phyloP scores from a whole-genome alignment of 2,329 filamentous ascomycete species.

The Aspergillus ibericus region DNA sequence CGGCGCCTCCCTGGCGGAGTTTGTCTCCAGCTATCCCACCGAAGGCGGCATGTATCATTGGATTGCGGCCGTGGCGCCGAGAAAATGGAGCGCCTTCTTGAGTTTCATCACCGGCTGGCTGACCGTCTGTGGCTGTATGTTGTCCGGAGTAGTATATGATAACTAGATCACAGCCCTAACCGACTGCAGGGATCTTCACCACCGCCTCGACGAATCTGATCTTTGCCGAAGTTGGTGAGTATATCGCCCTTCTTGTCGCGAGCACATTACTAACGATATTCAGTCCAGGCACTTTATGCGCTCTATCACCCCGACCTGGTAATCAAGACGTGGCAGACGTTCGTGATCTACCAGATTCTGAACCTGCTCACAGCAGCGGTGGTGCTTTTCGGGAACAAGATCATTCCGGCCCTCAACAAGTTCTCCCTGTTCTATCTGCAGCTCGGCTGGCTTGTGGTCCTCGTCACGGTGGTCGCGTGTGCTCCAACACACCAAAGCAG shows the following conservation, averaged over 20 bases:
- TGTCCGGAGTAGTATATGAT: neutral
- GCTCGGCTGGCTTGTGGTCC: conserved; percentile 9
- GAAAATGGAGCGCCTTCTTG: conserved; percentile 5
- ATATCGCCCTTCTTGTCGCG: neutral
- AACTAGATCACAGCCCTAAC: neutral
- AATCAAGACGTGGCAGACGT: conserved; percentile 12
- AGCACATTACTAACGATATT: neutral
- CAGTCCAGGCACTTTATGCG: conserved; percentile 7
- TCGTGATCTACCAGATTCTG: conserved; percentile 10
- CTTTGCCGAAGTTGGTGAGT: conserved; percentile 7
- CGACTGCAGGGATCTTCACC: conserved; percentile 8
- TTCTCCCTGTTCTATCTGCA: conserved; percentile 13
- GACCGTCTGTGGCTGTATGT: conserved; percentile 6
- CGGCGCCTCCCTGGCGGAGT: conserved; percentile 8
- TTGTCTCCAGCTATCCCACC: conserved; percentile 10
- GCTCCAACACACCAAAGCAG: conserved; percentile 8
- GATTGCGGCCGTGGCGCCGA: conserved; percentile 11
- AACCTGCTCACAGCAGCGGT: conserved; percentile 5
- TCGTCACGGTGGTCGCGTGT: conserved; percentile 10
- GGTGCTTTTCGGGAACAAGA: conserved; percentile 7
- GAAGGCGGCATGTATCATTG: conserved; percentile 14
- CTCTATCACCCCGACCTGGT: conserved; percentile 4
- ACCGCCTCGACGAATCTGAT: conserved; percentile 11
- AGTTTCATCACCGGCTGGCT: conserved; percentile 9
- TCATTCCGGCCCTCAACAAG: conserved; percentile 8